Conservation (phyloP, 73 alveolate genomes). For the Loxodes magnus region DNA sequence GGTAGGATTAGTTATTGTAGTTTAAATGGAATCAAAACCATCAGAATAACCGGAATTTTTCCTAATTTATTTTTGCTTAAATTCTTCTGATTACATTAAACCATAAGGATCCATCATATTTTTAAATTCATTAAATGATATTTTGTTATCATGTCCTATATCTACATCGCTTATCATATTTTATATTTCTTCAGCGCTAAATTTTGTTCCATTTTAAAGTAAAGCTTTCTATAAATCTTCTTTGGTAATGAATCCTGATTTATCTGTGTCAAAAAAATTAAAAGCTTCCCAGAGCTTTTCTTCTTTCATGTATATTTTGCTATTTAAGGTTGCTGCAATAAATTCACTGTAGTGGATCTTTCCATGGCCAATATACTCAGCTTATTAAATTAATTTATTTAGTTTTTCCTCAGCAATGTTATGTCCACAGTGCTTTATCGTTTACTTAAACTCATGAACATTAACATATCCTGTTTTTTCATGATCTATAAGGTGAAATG, state of each 20-base stretch:
- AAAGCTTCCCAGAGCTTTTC: slow-evolving; percentile 34
- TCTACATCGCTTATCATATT: slow-evolving; percentile 32
- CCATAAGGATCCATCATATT: no score
- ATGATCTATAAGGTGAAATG: background rate
- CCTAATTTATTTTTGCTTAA: no score
- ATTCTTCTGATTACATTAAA: no score
- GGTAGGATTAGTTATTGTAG: no score
- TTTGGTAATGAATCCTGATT: slow-evolving; percentile 31
- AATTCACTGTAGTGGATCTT: slow-evolving; percentile 28
- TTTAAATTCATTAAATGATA: slow-evolving; percentile 29
- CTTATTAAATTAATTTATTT: no score
- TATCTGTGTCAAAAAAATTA: slow-evolving; percentile 31
- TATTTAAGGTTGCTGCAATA: slow-evolving; percentile 26
- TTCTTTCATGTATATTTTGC: slow-evolving; percentile 13
- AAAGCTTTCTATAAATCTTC: slow-evolving; percentile 17
- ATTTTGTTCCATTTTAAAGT: slow-evolving; percentile 17
- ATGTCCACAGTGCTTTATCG: background rate
- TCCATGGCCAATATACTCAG: no score
- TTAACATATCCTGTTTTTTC: background rate
- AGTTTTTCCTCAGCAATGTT: background rate
- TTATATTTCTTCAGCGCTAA: background rate
- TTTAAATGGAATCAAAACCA: no score
- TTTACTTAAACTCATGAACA: background rate
- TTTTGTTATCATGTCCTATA: slow-evolving; percentile 13
- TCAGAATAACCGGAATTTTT: no score